These are phyloP conservation scores for Eucalyptus decipiens DNA, from an alignment of 345 rosid species.

Conservation along the genomic window DNA sequence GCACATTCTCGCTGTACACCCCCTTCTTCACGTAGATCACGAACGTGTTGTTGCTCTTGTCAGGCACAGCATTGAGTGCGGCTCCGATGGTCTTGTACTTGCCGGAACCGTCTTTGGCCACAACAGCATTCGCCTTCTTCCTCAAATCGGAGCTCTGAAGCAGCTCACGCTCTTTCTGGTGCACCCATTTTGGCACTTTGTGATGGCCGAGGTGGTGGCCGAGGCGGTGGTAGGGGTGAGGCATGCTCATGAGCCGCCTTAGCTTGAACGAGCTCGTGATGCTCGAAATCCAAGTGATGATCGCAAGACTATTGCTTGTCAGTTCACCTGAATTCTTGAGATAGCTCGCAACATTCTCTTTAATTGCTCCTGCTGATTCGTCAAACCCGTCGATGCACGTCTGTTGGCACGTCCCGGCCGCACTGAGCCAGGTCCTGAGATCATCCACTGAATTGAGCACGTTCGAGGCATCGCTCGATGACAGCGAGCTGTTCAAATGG, in stretches of 20 bases:
- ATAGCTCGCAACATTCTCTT: neutral
- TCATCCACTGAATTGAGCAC: constrained; percentile 28
- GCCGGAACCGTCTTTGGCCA: constrained; percentile 63
- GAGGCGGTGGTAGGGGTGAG: neutral
- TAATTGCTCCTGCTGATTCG: neutral
- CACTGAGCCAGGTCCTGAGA: constrained; percentile 54
- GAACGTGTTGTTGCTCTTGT: constrained; percentile 37
- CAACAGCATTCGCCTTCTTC: constrained; percentile 48
- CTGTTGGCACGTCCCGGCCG: constrained; percentile 45
- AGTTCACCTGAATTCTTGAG: constrained; percentile 40
- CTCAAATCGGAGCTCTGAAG: constrained; percentile 24
- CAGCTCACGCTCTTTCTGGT: constrained; percentile 14
- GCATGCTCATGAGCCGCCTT: constrained; percentile 24
- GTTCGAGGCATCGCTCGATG: neutral
- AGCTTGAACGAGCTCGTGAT: constrained; percentile 24
- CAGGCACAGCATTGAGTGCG: constrained; percentile 49
- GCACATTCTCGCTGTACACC: constrained; percentile 49
- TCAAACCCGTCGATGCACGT: constrained; percentile 13
- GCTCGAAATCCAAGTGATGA: constrained; percentile 49
- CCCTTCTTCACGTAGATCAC: constrained; percentile 83
- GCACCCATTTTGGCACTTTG: constrained; percentile 5
- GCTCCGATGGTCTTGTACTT: constrained; percentile 50
- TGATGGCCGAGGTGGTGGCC: neutral
- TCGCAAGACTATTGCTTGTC: constrained; percentile 67
- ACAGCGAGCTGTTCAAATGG: constrained; percentile 28